A percentile compares a stretch with the other conserved stretches of the same genome.
phyloP scores from a whole-genome alignment of 2,329 filamentous ascomycete genomes.

The Aschersonia sp. region DNA sequence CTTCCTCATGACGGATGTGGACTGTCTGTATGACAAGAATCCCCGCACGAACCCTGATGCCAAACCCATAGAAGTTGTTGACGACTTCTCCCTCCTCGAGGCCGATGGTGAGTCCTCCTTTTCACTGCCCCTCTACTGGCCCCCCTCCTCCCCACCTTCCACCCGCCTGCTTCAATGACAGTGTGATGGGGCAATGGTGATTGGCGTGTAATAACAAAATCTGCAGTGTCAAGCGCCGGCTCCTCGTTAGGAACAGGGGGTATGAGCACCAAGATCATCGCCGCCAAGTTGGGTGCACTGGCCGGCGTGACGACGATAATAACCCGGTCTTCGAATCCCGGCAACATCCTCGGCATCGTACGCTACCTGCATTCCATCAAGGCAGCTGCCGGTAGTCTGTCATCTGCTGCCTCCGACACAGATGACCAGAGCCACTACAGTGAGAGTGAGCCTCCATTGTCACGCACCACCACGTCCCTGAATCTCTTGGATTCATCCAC shows the following conservation, averaged over 20 bases:
- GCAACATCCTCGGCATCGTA: constrained; percentile 81
- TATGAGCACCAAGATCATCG: constrained; percentile 95
- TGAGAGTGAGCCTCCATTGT: constrained; percentile 11
- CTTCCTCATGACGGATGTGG: constrained; percentile 97
- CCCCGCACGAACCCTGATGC: constrained; percentile 76
- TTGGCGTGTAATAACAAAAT: background rate
- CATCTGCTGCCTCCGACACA: constrained; percentile 3
- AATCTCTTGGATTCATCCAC: constrained; percentile 15
- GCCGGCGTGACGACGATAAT: constrained; percentile 94
- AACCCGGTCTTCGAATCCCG: constrained; percentile 82
- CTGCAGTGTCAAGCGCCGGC: constrained; percentile 67
- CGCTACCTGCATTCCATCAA: constrained; percentile 49
- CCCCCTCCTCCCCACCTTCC: too few relatives aligned
- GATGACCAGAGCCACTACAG: constrained; percentile 9
- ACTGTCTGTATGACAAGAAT: constrained; percentile 94
- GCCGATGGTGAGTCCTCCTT: constrained; percentile 50
- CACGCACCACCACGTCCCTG: constrained; percentile 27
- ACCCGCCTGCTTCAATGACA: too few relatives aligned
- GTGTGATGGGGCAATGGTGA: background rate
- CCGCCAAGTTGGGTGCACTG: constrained; percentile 79
- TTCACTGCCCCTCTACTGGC: background rate
- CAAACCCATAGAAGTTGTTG: constrained; percentile 78
- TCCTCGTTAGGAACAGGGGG: constrained; percentile 85
- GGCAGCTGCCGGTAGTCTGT: constrained; percentile 1
- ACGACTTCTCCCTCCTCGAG: constrained; percentile 68